Conservation (phyloP, 2,329 filamentous ascomycete species). For the Pseudogymnoascus sp. region DNA sequence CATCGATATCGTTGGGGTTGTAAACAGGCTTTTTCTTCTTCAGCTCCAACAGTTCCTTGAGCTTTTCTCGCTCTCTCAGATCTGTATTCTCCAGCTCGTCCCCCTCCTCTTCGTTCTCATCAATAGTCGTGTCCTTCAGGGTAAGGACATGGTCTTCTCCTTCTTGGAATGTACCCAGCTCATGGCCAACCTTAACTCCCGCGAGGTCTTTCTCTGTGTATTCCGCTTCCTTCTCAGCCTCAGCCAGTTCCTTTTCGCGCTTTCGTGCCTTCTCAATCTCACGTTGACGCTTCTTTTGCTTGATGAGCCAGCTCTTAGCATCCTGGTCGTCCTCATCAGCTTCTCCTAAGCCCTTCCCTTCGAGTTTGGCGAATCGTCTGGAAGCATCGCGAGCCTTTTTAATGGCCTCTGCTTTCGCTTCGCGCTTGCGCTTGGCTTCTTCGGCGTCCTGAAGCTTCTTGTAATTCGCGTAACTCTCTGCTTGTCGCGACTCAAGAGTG, state of each 20-base stretch:
- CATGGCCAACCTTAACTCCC: constrained; percentile 87
- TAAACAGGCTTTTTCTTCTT: constrained; percentile 90
- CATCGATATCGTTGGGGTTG: constrained; percentile 67
- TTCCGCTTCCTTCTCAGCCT: constrained; percentile 59
- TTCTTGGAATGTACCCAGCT: constrained; percentile 71
- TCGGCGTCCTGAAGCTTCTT: constrained; percentile 61
- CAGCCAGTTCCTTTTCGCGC: constrained; percentile 67
- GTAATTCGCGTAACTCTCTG: constrained; percentile 66
- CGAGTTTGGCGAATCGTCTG: constrained; percentile 64
- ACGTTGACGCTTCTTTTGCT: constrained; percentile 89
- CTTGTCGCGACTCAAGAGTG: constrained; percentile 75
- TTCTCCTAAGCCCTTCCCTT: constrained; percentile 80
- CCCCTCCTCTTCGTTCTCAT: constrained; percentile 75
- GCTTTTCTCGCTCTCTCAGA: constrained; percentile 62
- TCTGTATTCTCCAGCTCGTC: constrained; percentile 80
- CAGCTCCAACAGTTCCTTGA: constrained; percentile 68
- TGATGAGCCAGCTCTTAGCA: constrained; percentile 78
- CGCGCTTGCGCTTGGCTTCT: constrained; percentile 66
- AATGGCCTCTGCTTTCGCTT: constrained; percentile 73
- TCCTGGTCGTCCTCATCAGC: constrained; percentile 60
- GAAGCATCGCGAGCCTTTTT: constrained; percentile 82
- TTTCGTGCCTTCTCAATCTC: constrained; percentile 73
- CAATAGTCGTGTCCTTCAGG: constrained; percentile 84
- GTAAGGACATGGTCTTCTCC: constrained; percentile 84
- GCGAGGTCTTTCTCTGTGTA: constrained; percentile 83